A percentile compares a stretch with the other conserved stretches of the same genome.
phyloP scores from a whole-genome alignment of 2,329 filamentous ascomycete species.

The Paraphoma sp. region DNA sequence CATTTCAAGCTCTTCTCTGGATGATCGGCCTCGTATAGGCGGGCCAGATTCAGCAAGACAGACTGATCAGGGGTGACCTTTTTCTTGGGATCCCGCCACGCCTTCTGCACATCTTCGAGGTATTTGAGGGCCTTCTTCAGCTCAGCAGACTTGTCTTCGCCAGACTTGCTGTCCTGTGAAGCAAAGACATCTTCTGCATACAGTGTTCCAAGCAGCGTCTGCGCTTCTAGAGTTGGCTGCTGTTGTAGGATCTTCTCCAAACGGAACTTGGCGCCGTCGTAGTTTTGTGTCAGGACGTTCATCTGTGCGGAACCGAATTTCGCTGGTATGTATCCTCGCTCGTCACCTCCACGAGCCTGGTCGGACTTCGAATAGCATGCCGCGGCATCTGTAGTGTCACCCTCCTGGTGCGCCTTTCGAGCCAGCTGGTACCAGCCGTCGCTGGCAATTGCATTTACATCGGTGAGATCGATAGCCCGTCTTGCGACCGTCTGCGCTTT shows the following conservation, averaged over 20 bases:
- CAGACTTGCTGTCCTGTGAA: slow-evolving; percentile 72
- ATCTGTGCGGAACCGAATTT: slow-evolving; percentile 95
- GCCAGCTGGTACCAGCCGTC: slow-evolving; percentile 97
- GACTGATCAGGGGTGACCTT: slow-evolving; percentile 81
- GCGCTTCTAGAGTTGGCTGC: slow-evolving; percentile 82
- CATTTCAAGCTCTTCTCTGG: slow-evolving; percentile 94
- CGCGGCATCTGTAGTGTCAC: slow-evolving; percentile 74
- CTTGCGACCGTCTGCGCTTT: slow-evolving; percentile 87
- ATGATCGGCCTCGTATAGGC: slow-evolving; percentile 83
- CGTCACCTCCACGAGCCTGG: slow-evolving; percentile 87
- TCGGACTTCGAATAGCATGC: slow-evolving; percentile 92
- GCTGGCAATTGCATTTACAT: slow-evolving; percentile 94
- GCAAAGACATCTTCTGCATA: slow-evolving; percentile 95
- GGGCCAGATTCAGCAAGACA: slow-evolving; percentile 88
- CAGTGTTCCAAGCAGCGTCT: slow-evolving; percentile 88
- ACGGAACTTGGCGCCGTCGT: slow-evolving; percentile 89
- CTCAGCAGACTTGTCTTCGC: slow-evolving; percentile 87
- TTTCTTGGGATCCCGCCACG: slow-evolving; percentile 94
- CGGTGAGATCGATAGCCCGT: slow-evolving; percentile 93
- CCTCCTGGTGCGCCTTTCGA: slow-evolving; percentile 85
- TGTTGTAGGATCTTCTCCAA: slow-evolving; percentile 94
- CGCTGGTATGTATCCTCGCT: slow-evolving; percentile 88
- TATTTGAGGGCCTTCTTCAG: slow-evolving; percentile 85
- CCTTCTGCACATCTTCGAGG: slow-evolving; percentile 81
- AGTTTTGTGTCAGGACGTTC: slow-evolving; percentile 81